Evolutionary conservation across 805 yeast genomes (phyloP).

Genomic region (Wickerhamiella sorbophila): DNA sequence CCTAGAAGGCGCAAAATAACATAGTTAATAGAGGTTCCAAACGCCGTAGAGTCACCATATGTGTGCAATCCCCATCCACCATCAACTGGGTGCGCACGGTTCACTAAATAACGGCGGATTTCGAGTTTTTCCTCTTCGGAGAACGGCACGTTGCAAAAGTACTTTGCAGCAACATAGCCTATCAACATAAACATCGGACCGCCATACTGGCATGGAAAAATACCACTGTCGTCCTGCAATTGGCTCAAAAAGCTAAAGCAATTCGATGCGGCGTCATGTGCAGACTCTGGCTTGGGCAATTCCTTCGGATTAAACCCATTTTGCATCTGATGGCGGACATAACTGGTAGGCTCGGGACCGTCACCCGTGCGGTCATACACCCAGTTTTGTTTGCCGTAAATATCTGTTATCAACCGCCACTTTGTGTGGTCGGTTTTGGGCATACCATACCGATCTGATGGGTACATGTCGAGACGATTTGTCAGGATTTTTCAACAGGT

Average conservation of each 20-base stretch:
- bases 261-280: constrained; percentile 40
- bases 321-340: constrained; percentile 20
- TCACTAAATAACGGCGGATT: constrained; percentile 72
- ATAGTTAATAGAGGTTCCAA: constrained; percentile 85
- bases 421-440: constrained; percentile 50
- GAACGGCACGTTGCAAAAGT: constrained; percentile 53
- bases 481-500: background rate
- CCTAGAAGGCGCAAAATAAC: constrained; percentile 73
- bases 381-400: constrained; percentile 75
- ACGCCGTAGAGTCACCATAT: constrained; percentile 84
- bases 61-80: constrained; percentile 99
- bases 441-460: constrained; percentile 55
- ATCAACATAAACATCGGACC: constrained; percentile 98
- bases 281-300: constrained; percentile 21
- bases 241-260: constrained; percentile 57
- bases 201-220: constrained; percentile 81
- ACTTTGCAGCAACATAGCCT: constrained; percentile 66
- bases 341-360: constrained; percentile 21
- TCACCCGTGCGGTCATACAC: constrained; percentile 34
- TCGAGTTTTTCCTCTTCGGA: constrained; percentile 54
- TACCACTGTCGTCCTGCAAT: constrained; percentile 74
- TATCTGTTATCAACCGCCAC: constrained; percentile 65
- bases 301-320: constrained; percentile 20
- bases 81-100: constrained; percentile 89
- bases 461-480: constrained; percentile 9